Conservation (phyloP, 2,329 filamentous ascomycete species). For the Cladosporium velox region DNA sequence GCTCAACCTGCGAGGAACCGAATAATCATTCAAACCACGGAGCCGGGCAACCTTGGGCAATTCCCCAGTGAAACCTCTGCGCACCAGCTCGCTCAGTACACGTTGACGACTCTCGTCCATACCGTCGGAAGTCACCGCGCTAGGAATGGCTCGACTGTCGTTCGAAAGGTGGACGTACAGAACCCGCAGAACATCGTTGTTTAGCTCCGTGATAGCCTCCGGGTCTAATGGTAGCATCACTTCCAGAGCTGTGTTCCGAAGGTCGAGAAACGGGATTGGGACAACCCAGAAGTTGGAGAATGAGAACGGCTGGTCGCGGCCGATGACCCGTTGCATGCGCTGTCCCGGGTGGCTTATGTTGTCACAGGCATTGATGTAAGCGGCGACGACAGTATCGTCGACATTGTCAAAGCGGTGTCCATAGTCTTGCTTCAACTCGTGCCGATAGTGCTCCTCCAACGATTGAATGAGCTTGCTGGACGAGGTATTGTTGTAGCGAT, state of each 20-base stretch:
- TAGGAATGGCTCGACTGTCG: background rate
- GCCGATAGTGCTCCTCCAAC: background rate
- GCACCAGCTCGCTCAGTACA: slow-evolving; percentile 2
- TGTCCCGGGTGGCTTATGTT: background rate
- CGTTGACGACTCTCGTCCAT: background rate
- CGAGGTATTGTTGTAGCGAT: background rate
- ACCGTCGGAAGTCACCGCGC: background rate
- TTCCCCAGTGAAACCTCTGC: slow-evolving; percentile 1
- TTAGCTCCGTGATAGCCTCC: background rate
- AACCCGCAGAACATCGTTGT: slow-evolving; percentile 2
- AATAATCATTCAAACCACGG: background rate
- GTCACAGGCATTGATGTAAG: background rate
- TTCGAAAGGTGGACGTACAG: background rate
- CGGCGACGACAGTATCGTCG: background rate
- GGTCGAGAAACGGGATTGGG: background rate
- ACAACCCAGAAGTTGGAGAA: background rate
- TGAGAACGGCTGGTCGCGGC: background rate
- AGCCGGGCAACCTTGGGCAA: background rate
- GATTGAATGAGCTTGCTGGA: background rate
- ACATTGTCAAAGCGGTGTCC: slow-evolving; percentile 3
- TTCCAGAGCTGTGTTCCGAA: background rate
- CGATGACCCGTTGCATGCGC: background rate
- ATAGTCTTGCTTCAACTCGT: background rate
- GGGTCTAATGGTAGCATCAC: background rate
- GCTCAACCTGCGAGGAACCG: background rate